Evolutionary conservation across 2,329 filamentous ascomycete species (phyloP).

Genomic region (Cercospora citrullina): DNA sequence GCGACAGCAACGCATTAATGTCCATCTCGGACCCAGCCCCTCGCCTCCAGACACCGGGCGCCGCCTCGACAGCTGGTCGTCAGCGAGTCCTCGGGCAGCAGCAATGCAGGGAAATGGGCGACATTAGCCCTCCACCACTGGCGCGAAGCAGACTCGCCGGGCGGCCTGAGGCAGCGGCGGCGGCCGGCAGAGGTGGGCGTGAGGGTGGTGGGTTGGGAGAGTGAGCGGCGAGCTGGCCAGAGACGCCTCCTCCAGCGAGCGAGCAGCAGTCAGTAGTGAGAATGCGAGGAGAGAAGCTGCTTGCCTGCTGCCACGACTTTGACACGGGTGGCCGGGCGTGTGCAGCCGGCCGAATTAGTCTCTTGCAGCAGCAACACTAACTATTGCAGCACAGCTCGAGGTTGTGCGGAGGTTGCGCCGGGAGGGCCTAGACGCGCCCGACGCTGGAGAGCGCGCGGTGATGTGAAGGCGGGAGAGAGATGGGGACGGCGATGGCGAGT

Average conservation of each 20-base stretch:
- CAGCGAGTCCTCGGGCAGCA: constrained; percentile 12
- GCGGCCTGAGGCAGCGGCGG: constrained; percentile 1
- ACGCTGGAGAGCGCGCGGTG: neutral
- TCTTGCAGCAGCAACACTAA: neutral
- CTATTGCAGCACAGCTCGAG: neutral
- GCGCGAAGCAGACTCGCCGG: neutral
- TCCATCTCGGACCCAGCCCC: constrained; percentile 42
- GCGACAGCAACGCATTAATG: constrained; percentile 52
- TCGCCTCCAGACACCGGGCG: neutral
- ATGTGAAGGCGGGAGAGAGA: neutral
- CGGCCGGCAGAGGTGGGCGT: neutral
- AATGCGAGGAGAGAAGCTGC: neutral
- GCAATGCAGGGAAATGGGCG: constrained; percentile 23
- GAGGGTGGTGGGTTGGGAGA: neutral
- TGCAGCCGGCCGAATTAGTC: constrained; percentile 3
- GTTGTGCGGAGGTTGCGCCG: neutral
- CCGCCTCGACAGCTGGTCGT: constrained; percentile 12
- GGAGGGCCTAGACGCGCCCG: neutral
- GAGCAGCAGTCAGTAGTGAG: neutral
- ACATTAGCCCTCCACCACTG: constrained; percentile 14
- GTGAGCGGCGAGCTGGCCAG: neutral
- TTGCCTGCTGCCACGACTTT: neutral
- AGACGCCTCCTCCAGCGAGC: neutral
- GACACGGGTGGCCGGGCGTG: neutral
- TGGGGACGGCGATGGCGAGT: neutral